These are phyloP conservation scores for Coemansia sp. DNA, from an alignment of 192 early-diverging fungal genomes.

Conservation along the genomic window DNA sequence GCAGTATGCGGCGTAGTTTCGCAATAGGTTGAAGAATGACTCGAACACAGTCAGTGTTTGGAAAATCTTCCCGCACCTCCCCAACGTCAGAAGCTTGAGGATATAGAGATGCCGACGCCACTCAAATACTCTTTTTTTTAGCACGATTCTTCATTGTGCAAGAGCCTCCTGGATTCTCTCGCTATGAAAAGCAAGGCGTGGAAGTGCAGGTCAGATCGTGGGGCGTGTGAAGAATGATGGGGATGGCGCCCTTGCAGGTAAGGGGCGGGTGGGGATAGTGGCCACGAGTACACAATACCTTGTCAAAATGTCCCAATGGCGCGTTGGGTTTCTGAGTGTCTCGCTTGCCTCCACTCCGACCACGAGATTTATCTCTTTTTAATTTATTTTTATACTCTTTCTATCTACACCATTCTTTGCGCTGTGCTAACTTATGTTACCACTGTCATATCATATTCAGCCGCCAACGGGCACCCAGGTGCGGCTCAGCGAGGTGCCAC, in stretches of 20 bases:
- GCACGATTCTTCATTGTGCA: no score
- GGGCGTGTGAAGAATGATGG: neutral
- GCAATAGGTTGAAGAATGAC: neutral
- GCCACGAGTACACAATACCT: slow-evolving; percentile 5
- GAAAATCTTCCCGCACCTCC: neutral
- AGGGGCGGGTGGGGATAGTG: neutral
- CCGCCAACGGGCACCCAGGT: slow-evolving; percentile 37
- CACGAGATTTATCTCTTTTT: neutral
- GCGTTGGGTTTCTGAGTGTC: neutral
- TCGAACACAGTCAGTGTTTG: neutral
- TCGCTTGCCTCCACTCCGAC: neutral
- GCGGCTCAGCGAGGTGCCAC: slow-evolving; percentile 60
- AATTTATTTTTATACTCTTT: neutral
- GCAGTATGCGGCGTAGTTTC: neutral
- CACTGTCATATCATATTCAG: slow-evolving; percentile 13
- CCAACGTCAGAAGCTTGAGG: neutral
- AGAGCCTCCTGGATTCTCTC: no score
- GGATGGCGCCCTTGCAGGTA: neutral
- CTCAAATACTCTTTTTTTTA: no score
- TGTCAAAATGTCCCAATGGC: neutral
- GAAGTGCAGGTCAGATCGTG: neutral
- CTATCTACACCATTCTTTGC: neutral
- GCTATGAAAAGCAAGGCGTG: neutral
- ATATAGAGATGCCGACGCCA: neutral
- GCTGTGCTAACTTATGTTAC: neutral